Evolutionary conservation across 257 asterid species (phyloP), one percentile per base, ranked within the genome.

Genomic region (Linaria vulgaris): DNA sequence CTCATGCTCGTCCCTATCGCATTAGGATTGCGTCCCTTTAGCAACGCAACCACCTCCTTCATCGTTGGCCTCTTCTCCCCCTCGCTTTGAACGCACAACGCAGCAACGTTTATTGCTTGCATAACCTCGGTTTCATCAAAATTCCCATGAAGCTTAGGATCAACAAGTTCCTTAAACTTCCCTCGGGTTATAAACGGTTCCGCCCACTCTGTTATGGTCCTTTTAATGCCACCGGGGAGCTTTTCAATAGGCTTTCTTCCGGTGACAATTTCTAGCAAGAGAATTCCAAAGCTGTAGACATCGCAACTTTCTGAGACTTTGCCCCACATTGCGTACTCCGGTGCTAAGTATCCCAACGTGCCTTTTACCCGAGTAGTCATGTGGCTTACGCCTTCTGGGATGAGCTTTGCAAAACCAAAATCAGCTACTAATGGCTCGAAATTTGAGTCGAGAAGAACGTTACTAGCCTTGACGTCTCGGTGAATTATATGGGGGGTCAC

Each of bases 261-360:
- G 0, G 95, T 88, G 30, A 86, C 78, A 1, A 86, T 52, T 31
- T 89, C 96, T 0, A 89, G 81, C 0, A 89, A 54, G 0, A 89
- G 85, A 20, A 89, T 82, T 0, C 96, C 96, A 37, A 82, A 89
- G 21, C 96, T 89, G 54, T 84, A 89, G 0, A 89, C 94, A 25
- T 89, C 96, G 14, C 96, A 89, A 37, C 90, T 80, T 57, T 84
- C 96, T 0, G 96, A 86, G 0, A 86, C 96, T 47, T 89, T 89
- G 3, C 96, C 96, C 95, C 91, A 86, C 96, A 89, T 89, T 6
- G 94, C 96, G 20, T 89, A 89, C 59, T 89, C 95, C 0, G 95
- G 96, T 4, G 96, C 96, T 24, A 89, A 53, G 61, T 86, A 89
- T 4, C 96, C 95, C 39, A 89, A 69, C 0, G 96, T 89, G 23